Evolutionary conservation across 305 asterid species (phyloP), one percentile per base, ranked within the genome.

Genomic region (Withania somnifera): DNA sequence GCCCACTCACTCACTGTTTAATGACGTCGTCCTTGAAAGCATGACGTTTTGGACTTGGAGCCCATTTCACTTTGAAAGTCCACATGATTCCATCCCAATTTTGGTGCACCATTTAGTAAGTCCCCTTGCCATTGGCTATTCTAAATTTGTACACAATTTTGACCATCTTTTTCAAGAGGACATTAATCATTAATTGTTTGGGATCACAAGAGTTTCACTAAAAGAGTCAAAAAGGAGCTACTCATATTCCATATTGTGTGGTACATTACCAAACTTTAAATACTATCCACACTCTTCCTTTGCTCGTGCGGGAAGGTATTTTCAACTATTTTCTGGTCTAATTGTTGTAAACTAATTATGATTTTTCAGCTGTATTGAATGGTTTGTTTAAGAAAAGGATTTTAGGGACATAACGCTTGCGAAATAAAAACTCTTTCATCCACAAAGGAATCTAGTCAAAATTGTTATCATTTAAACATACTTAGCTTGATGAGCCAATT

Each of bases 21-120:
- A 28, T 85, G 85, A 82, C 56, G 78, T 80, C 76, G 63, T 19
- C 30, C 64, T 64, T 40, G 42, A 81, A 80, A 75, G 61, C 50
- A 52, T 63, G 86, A 66, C 77, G 30, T 68, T 78, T 78, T 85
- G 83, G 85, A 82, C 73, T 20, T 22, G 15, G 24, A 47, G 60
- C 40, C 79, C 79, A 47, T 24, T 14, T 73, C 57, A 24, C 58
- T 73, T 73, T 73, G 79, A 71, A 71, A 71, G 22, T 24, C 58
- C 38, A 71, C 38, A 42, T 42, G 6, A 15, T 50, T 14, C 24
- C 0, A 17, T 78, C 24, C 78, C 36, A 4, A 5, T 57, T 78
- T 54, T 54, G 36, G 26, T 51, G 11, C n/a, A 34, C n/a, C 19
- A 38, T 34, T 61, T 69, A 22, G 71, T 36, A 36, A 56, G 71